Base-by-base conservation (phyloP, 2,329 filamentous ascomycete species). In the Ramichloridium luteum region DNA sequence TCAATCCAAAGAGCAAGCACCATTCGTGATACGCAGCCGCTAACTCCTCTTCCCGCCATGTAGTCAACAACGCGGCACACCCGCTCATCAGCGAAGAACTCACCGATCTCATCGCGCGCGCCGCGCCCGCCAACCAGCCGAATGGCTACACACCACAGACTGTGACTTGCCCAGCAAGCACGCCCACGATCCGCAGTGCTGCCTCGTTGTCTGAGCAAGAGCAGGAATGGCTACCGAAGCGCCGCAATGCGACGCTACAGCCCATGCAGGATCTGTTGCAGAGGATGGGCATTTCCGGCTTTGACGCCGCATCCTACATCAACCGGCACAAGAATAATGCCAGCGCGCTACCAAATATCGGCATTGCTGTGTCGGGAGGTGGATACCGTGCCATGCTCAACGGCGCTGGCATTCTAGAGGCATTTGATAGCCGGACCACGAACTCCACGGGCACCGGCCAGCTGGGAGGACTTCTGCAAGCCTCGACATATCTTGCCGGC, bases 381-480 rank as follows among this genome's bases (percentile, higher is more conserved):
- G 85, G 85, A 20, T 93, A 90, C 54, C 69, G 85, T 35, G 84
- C 85, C n/a, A 65, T 92, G 61, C 64, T 86, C 62, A 88, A 80
- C 50, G 84, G 82, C 22, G 85, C 77, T 11, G 85, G 85, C 38
- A 78, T 77, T 26, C 47, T 93, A 11, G 72, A 80, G 16, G 85
- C 84, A 1, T 86, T 84, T 43, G 85, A 93, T 54, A 70, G 59
- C 45, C 72, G 85, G 13, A 85, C 80, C 0, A 53, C 64, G 0
- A 71, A 72, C 34, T 64, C 75, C 3, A 79, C 72, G 0, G 58
- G 48, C 5, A 48, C 59, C 3, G 81, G 81, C 3, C 79, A 84
- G 28, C 64, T 93, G 14, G 81, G 84, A 30, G 85, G 85, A 3
- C 59, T 93, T 41, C 62, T 93, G 39, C 85, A 93, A 60, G 69